Evolutionary conservation across 2,329 filamentous ascomycete species (phyloP), one percentile per base, ranked within the genome.

Genomic region (Rhynchosporium agropyri): DNA sequence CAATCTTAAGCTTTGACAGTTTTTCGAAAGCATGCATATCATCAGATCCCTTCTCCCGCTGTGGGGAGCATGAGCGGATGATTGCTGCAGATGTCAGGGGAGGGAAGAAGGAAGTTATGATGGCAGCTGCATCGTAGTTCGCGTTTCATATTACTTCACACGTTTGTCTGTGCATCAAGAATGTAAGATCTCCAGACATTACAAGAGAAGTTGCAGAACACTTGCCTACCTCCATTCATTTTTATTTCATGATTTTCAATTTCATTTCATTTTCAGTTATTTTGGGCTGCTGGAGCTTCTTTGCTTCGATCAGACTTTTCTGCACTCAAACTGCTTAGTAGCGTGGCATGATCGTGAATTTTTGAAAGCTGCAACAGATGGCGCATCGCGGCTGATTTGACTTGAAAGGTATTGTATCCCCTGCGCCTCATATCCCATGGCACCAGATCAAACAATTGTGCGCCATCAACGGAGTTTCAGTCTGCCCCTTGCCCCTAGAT

Each of bases 401-500:
- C 5, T 36, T 6, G 9, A 36, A 36, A 6, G 33, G 53, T 43
- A 8, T 45, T 46, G 5, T 13, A 36, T 20, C 57, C 59, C 53
- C 62, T 61, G 50, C 60, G 54, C 46, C 63, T 57, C 43, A 53
- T 38, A 51, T 60, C 60, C 61, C 56, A 55, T 51, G 46, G 51
- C 50, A 57, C 38, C 13, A 51, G 61, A 53, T 65, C 63, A 67
- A 65, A 67, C 61, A 45, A 48, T 45, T 62, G 45, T 60, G 58
- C 53, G 36, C 63, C 49, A 63, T 64, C 33, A 51, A 54, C 36
- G 55, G 58, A 59, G 65, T 67, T 67, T 65, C 65, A 57, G 49
- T 48, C 33, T 56, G 42, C 61, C 56, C 57, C 38, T 36, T 13
- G 20, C 55, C 48, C 49, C 29, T 46, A 12, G 36, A 20, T 20